phyloP scores from a whole-genome alignment of 2,329 filamentous ascomycete genomes.

The Phyllosticta paracitricarpa region DNA sequence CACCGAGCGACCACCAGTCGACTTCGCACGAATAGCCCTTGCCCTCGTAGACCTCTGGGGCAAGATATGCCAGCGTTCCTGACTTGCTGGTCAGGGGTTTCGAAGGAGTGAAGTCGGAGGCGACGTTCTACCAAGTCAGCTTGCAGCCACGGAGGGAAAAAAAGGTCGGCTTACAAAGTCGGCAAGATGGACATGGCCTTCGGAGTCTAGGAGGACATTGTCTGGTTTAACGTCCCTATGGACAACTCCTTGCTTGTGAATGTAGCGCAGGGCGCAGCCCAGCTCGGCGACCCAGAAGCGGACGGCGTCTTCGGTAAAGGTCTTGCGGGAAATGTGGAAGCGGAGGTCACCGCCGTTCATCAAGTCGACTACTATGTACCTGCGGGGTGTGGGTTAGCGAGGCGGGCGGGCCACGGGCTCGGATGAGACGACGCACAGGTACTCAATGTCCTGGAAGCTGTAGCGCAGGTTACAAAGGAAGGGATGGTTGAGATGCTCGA shows the following conservation, averaged over 20 bases:
- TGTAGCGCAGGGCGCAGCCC: slow-evolving; percentile 67
- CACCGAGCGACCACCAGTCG: slow-evolving; percentile 97
- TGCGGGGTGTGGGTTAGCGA: slow-evolving; percentile 22
- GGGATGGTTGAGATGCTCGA: slow-evolving; percentile 94
- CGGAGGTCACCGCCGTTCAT: slow-evolving; percentile 96
- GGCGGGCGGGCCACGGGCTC: neutral
- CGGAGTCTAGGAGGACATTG: slow-evolving; percentile 32
- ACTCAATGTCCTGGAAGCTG: slow-evolving; percentile 98
- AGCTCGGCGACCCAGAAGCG: slow-evolving; percentile 95
- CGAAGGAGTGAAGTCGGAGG: slow-evolving; percentile 78
- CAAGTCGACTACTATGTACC: slow-evolving; percentile 88
- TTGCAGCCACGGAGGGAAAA: neutral
- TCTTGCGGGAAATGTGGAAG: slow-evolving; percentile 96
- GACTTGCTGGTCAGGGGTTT: slow-evolving; percentile 89
- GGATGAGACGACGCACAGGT: slow-evolving; percentile 57
- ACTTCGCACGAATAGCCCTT: slow-evolving; percentile 82
- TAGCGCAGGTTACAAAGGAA: slow-evolving; percentile 98
- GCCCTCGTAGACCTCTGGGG: slow-evolving; percentile 88
- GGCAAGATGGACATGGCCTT: slow-evolving; percentile 79
- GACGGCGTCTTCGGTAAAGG: slow-evolving; percentile 93
- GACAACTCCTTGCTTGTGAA: slow-evolving; percentile 33
- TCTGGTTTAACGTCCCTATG: slow-evolving; percentile 35
- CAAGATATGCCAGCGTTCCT: slow-evolving; percentile 88
- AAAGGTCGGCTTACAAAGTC: slow-evolving; percentile 67
- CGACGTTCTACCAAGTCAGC: slow-evolving; percentile 67